Evolutionary conservation across 139 green algal species (phyloP).

Genomic region (Eudorina sp.): DNA sequence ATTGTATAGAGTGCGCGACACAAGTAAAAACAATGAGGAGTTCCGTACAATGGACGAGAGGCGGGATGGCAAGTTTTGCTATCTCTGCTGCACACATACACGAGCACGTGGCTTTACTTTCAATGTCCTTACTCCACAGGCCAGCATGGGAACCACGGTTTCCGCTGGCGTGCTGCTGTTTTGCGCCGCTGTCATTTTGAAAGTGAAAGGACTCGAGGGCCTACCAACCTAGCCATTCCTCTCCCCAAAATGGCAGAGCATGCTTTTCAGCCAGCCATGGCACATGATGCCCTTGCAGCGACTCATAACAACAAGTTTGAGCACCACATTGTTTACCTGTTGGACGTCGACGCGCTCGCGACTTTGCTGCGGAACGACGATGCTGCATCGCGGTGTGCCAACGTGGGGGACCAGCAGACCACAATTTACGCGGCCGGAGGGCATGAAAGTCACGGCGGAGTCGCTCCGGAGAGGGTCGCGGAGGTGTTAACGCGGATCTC

Average conservation of each 20-base stretch:
- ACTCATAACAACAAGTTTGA: not conserved
- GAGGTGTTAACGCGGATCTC: constrained; percentile 15
- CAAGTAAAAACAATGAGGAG: too few relatives aligned
- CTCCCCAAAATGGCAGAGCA: not conserved
- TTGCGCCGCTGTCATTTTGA: constrained; percentile 10
- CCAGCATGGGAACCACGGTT: too few relatives aligned
- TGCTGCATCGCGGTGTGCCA: too few relatives aligned
- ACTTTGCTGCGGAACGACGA: not conserved
- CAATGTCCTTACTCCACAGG: too few relatives aligned
- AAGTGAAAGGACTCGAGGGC: not conserved
- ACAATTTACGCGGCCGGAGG: not conserved
- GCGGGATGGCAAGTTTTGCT: too few relatives aligned
- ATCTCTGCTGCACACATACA: too few relatives aligned
- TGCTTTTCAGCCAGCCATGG: not conserved
- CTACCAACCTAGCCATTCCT: not conserved
- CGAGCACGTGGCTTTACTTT: too few relatives aligned
- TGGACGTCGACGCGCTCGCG: constrained; percentile 12
- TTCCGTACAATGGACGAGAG: too few relatives aligned
- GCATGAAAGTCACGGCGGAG: not conserved
- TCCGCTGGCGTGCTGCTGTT: too few relatives aligned
- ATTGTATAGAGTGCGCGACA: too few relatives aligned
- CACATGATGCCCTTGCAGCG: not conserved
- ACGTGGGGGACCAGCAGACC: not conserved
- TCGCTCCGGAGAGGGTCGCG: not conserved
- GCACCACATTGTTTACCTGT: constrained; percentile 2